phyloP scores from a whole-genome alignment of 2,329 filamentous ascomycete genomes.

The Myotisia sp. region DNA sequence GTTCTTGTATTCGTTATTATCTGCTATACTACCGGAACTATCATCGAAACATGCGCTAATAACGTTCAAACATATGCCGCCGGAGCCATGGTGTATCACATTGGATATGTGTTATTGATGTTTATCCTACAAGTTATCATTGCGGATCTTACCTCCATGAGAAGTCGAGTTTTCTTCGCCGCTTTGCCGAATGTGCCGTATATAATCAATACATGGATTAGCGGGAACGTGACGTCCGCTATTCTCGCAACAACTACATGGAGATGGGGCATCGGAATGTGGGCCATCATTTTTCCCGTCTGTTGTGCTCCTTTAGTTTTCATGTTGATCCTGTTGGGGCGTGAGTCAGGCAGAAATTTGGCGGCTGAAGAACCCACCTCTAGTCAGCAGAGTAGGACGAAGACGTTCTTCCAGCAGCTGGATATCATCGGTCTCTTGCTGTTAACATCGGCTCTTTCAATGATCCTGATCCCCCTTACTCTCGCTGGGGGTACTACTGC shows the following conservation, averaged over 20 bases:
- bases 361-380: no score
- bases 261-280: slow-evolving; percentile 49
- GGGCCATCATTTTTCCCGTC: slow-evolving; percentile 44
- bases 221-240: slow-evolving; percentile 36
- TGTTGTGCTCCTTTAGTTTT: slow-evolving; percentile 40
- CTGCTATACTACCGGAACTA: slow-evolving; percentile 34
- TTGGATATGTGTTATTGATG: slow-evolving; percentile 39
- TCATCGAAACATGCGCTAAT: slow-evolving; percentile 49
- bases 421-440: slow-evolving; percentile 47
- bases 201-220: slow-evolving; percentile 45
- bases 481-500: slow-evolving; percentile 30
- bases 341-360: no score
- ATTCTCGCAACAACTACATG: slow-evolving; percentile 37
- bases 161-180: slow-evolving; percentile 45
- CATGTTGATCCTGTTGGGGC: no score
- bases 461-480: slow-evolving; percentile 51
- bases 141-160: slow-evolving; percentile 47
- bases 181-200: slow-evolving; percentile 46
- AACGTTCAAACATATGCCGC: slow-evolving; percentile 49
- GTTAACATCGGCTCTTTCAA: slow-evolving; percentile 42
- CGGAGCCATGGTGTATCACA: slow-evolving; percentile 46
- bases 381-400: slow-evolving; percentile 25
- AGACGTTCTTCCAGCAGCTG: slow-evolving; percentile 39
- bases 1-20: slow-evolving; percentile 36
- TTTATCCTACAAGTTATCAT: slow-evolving; percentile 41